phyloP scores from a whole-genome alignment of 495 filamentous ascomycete species.

The Margaritispora aquatica region DNA sequence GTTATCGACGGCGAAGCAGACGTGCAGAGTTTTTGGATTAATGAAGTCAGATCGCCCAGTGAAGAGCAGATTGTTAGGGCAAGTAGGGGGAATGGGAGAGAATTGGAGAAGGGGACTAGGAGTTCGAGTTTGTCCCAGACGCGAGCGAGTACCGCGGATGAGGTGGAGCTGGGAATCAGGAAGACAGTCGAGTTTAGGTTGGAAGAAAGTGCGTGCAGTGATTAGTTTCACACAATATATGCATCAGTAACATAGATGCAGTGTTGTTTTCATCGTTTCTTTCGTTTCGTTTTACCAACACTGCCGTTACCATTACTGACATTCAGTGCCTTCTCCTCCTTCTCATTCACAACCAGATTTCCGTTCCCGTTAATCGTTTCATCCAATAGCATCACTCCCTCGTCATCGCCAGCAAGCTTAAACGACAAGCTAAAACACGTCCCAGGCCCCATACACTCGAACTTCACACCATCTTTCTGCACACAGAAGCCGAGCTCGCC shows the following conservation, averaged over 20 bases:
- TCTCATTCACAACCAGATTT: background rate
- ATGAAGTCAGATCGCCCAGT: background rate
- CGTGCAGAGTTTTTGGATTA: background rate
- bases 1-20: background rate
- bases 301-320: background rate
- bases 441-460: conserved; percentile 12
- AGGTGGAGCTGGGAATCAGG: background rate
- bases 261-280: background rate
- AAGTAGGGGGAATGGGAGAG: background rate
- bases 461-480: conserved; percentile 6
- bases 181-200: background rate
- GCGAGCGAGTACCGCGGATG: background rate
- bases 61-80: background rate
- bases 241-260: background rate
- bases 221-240: background rate
- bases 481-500: conserved; percentile 18
- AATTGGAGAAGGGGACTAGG: background rate
- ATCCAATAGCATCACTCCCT: too few species aligned
- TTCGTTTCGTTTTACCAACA: background rate
- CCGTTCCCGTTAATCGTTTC: background rate
- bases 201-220: background rate
- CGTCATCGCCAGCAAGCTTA: background rate
- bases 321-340: too few species aligned
- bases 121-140: background rate
- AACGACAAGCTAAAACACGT: conserved; percentile 13